Conservation (phyloP, 75 land plant genomes). For the Selaginella tamariscina region DNA sequence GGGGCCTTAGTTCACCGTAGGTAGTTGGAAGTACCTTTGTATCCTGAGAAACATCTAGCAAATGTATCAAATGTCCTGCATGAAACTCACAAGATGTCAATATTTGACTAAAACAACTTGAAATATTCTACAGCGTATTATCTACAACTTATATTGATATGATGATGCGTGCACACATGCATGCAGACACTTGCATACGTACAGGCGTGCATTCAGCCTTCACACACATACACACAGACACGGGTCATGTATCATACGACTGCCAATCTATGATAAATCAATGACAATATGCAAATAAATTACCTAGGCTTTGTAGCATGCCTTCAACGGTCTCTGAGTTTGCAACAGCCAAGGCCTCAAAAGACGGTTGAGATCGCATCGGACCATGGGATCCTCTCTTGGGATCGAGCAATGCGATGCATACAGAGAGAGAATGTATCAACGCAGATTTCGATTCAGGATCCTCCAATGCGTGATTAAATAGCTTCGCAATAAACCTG, state of each 20-base stretch:
- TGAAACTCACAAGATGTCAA: neutral
- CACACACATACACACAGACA: no score
- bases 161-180: no score
- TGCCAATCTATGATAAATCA: neutral
- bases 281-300: neutral
- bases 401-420: constrained; percentile 85
- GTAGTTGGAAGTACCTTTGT: constrained; percentile 57
- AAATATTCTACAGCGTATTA: neutral
- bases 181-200: no score
- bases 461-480: constrained; percentile 66
- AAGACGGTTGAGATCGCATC: constrained; percentile 35
- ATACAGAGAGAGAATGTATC: constrained; percentile 63
- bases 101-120: neutral
- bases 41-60: constrained; percentile 56
- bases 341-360: constrained; percentile 41
- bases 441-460: constrained; percentile 83
- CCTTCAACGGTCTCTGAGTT: constrained; percentile 74
- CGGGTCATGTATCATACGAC: no score
- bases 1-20: constrained; percentile 84
- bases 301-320: constrained; percentile 88
- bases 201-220: no score
- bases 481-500: constrained; percentile 83
- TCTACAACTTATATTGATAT: neutral
- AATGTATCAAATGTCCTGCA: constrained; percentile 58
- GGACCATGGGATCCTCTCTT: constrained; percentile 43